Evolutionary conservation across 2,329 filamentous ascomycete species (phyloP), one percentile per base, ranked within the genome.

Genomic region (Orbilia javanica): DNA sequence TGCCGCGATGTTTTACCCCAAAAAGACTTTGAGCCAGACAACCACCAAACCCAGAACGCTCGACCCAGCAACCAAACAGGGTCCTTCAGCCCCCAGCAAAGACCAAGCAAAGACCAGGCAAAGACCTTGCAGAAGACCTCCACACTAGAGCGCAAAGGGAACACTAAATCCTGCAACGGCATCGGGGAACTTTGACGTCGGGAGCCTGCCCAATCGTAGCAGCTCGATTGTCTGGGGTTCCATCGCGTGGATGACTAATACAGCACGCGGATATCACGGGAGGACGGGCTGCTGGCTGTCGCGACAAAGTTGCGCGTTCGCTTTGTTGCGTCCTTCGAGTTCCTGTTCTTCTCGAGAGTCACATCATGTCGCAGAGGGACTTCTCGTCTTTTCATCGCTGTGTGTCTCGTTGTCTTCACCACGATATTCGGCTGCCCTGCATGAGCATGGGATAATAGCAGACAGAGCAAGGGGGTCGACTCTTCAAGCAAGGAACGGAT

Each of bases 1-100:
- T 62, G 71, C 63, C 64, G 55, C 44, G 71, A 75, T 75, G 63
- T 67, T 75, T 75, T 63, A 75, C 71, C 70, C 63, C 70, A 39
- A 67, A 67, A 67, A 67, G 31, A 39, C 50, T 55, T 64, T 55
- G 48, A 46, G n/a, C 46, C 31, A 50, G 46, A 48, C 60, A 57
- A 46, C 60, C 39, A 64, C 39, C 57, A 44, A 63, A 63, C 57
- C 7, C 57, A 44, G 42, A 46, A 42, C 55, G 20, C 39, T 67
- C 34, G 50, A 42, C 64, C 64, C 66, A 53, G 67, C 57, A 72
- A 57, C 68, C 68, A 46, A 48, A 64, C 44, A 46, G 31, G 68
- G 36, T 34, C 46, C 68, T 31, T 36, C 46, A 55, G 52, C 27
- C 44, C 44, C 44, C n/a, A 20, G 42, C 15, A 44, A 20, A 34